Evolutionary conservation across 129 eudicot species (phyloP).

Genomic region (Apium graveolens): DNA sequence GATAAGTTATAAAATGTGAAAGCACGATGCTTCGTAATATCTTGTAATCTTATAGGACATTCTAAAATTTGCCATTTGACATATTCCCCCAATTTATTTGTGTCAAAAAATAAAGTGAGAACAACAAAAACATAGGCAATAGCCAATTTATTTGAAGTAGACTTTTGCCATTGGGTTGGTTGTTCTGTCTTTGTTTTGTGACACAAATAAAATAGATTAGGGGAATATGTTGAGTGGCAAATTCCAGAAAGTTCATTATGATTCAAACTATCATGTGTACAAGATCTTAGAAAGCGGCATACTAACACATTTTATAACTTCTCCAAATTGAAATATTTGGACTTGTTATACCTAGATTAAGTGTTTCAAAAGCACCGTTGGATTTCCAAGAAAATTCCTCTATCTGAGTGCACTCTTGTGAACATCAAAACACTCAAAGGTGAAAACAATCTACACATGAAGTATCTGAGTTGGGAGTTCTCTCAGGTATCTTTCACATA

Average conservation of each 20-base stretch:
- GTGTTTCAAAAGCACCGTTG: too few relatives aligned
- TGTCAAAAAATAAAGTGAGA: constrained; percentile 41
- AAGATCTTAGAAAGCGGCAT: constrained; percentile 38
- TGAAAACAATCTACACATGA: too few relatives aligned
- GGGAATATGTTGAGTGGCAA: constrained; percentile 24
- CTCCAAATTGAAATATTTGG: background rate
- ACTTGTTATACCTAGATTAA: too few relatives aligned
- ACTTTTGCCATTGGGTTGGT: constrained; percentile 49
- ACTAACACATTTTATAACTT: constrained; percentile 50
- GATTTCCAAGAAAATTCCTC: too few relatives aligned
- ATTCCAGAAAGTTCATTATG: constrained; percentile 64
- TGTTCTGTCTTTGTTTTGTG: constrained; percentile 43
- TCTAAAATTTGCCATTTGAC: constrained; percentile 41
- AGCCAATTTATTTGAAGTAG: constrained; percentile 59
- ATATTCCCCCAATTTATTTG: constrained; percentile 26
- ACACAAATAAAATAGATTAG: constrained; percentile 30
- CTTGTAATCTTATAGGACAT: constrained; percentile 57
- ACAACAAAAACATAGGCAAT: constrained; percentile 50
- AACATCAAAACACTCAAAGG: too few relatives aligned
- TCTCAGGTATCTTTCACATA: too few relatives aligned
- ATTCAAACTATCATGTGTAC: constrained; percentile 38
- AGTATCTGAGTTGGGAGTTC: too few relatives aligned
- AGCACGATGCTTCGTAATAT: constrained; percentile 35
- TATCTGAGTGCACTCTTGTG: too few relatives aligned
- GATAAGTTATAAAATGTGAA: constrained; percentile 52